Evolutionary conservation across 2,329 filamentous ascomycete species (phyloP), one percentile per base, ranked within the genome.

Genomic region (Paramyrothecium roridum): DNA sequence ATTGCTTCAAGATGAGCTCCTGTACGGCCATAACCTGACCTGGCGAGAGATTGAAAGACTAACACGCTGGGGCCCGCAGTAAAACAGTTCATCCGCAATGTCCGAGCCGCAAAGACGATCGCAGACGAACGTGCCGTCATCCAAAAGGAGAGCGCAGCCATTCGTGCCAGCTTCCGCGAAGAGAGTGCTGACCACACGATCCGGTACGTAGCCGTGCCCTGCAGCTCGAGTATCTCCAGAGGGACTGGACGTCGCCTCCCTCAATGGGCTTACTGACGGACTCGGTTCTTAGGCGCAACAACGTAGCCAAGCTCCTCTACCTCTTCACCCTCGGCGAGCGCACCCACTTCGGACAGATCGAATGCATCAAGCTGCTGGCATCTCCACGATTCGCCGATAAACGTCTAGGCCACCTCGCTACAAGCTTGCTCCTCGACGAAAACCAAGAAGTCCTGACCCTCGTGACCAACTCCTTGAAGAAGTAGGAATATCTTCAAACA

Each of bases 1-100:
- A 47, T 20, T 20, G 43, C 22, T 37, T 54, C 60, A 72, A 66
- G 62, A 75, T 75, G 73, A 75, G 73, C 68, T 75, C 73, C 52
- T 64, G 73, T 75, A 69, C 50, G 69, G 53, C 57, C 54, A 20
- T 53, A 49, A 33, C 50, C 37, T 19, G 46, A 19, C 37, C 30
- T 40, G 54, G 51, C 58, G 59, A 48, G 55, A 37, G 21, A 22
- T 22, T 30, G 45, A 54, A 34, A 52, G 34, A 50, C 22, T 46
- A 34, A 45, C 19, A 43, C 50, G 8, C 48, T 58, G 40, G 17
- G 4, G 51, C 21, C 54, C 61, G 57, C 70, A 98, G 95, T 99
- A 73, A 99, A 99, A 80, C 95, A 98, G 79, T 99, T 99, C 78
- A 99, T 99, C 76, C 93, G 95, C 72, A 98, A 97, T 77, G 95